Evolutionary conservation across 768 basidiomycete species (phyloP).

Genomic region (Terana coerulea): DNA sequence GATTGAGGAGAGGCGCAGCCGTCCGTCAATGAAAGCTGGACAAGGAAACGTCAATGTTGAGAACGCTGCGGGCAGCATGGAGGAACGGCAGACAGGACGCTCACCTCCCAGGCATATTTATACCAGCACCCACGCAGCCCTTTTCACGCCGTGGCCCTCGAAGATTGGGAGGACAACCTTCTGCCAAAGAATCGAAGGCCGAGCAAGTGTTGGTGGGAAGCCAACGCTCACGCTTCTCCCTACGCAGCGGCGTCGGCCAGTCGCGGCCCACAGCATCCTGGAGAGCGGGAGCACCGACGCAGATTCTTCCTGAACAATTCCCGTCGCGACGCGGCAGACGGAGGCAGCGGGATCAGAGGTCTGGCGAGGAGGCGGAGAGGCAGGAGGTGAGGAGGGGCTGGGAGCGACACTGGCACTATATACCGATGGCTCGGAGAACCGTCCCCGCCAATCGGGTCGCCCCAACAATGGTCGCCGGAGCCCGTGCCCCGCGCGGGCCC

Average conservation of each 20-base stretch:
- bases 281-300: neutral
- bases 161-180: no score
- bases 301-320: neutral
- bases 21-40: no score
- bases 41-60: no score
- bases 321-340: neutral
- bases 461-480: neutral
- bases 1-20: no score
- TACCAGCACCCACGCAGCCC: no score
- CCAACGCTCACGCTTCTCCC: no score
- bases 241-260: neutral
- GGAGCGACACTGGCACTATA: conserved; percentile 3
- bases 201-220: no score
- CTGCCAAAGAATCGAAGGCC: no score
- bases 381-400: neutral
- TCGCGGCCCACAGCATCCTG: neutral
- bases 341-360: neutral
- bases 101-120: no score
- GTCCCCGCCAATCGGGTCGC: conserved; percentile 11
- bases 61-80: no score
- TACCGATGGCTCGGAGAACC: conserved; percentile 17
- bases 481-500: neutral
- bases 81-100: no score
- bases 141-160: no score
- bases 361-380: conserved; percentile 1